Evolutionary conservation across 352 stramenopile genomes (phyloP), one percentile per base, ranked within the genome.

Genomic region (Aphanomyces cochlioides): DNA sequence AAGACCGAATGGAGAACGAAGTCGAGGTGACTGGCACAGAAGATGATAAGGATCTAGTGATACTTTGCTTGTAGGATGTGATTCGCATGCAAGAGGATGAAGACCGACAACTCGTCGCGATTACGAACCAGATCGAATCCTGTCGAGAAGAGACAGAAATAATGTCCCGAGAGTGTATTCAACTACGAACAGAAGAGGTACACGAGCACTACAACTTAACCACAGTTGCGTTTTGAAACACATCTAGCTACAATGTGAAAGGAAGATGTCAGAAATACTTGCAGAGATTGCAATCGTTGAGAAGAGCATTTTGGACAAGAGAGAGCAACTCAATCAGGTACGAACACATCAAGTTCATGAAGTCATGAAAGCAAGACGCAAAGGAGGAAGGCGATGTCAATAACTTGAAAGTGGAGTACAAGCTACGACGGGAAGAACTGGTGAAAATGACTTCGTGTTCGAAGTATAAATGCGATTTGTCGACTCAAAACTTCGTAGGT

Each of bases 131-230:
- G 36, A 17, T 58, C 15, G 50, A 58, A 8, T 13, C 50, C 50
- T 58, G 50, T 28, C 19, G 36, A 36, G 17, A 58, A 19, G 50
- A 58, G 50, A 58, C 19, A 36, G 48, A 34, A n/a, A 36, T 1
- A 17, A 36, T 58, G 50, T 12, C 50, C 19, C 1, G 36, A 58
- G 50, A 58, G 7, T 58, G 50, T 28, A 28, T 58, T 8, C 17
- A 58, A 19, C 19, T 58, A 28, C 17, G 50, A 58, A 37, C 50
- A 28, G 50, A 36, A 58, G 17, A 58, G 21, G 50, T 58, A 19
- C 15, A 28, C 50, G 21, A 17, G 15, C 28, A 28, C 28, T 28
- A 28, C 28, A 28, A 28, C 28, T 28, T 28, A 28, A 28, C 28
- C 28, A 28, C 28, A 28, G 28, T 28, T 28, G 28, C 28, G 28